Evolutionary conservation across 371 early-diverging fungal genomes (phyloP), one percentile per base, ranked within the genome.

Genomic region (Mortierella sp.): DNA sequence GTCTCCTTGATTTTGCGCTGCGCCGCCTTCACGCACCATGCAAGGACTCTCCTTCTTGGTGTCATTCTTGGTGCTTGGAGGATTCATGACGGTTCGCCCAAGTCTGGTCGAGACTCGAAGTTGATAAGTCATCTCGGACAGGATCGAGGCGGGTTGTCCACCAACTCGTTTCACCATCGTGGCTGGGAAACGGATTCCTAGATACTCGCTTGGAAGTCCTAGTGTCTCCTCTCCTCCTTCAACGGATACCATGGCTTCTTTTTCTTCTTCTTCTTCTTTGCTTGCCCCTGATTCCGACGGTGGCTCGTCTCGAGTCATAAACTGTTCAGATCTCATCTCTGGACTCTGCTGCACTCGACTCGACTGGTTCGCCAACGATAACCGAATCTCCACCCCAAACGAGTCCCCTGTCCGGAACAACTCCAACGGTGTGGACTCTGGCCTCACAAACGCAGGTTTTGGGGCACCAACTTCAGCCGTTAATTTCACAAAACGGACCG

Each of bases 371-470:
- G 18, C 18, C n/a, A 14, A 50, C 23, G 14, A 15, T 2, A 75
- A 23, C 14, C 51, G 37, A 7, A 77, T 52, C 63, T 72, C 77
- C 9, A 77, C 45, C 1, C 51, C 43, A 29, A 77, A 77, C 1
- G 65, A 57, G 57, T 77, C 77, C 1, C 77, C 77, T 1, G 77
- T 77, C 57, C 77, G 57, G 62, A 72, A 65, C 47, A 77, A 16
- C 16, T 68, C 72, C 50, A 56, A 15, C 0, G 71, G 60, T 14
- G 44, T 46, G 14, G 64, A 58, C 15, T 21, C 43, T 11, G 47
- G 67, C 25, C 30, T 43, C 12, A 19, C 14, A 12, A 60, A 9
- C 2, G 51, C 26, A 7, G 66, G 30, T 2, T 53, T 37, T 37
- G 37, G 37, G 5, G 3, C 37, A 37, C 37, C 37, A 37, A 37